These are phyloP conservation scores for Collybia sp. DNA, from an alignment of 768 basidiomycete species.

Conservation along the genomic window DNA sequence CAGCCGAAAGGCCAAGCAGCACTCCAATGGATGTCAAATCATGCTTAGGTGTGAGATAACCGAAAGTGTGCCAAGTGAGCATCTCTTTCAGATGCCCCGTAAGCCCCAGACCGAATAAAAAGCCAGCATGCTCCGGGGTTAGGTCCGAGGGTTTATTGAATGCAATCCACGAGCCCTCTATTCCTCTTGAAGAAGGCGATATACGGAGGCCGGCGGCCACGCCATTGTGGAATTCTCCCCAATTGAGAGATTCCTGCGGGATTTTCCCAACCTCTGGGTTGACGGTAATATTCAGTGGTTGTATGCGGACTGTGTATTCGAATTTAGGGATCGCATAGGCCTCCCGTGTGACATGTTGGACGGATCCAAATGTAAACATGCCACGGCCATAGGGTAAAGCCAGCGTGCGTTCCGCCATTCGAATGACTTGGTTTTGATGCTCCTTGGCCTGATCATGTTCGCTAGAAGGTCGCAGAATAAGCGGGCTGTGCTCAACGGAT, in stretches of 20 bases:
- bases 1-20: slow-evolving; percentile 88
- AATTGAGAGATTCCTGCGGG: slow-evolving; percentile 63
- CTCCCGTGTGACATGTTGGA: slow-evolving; percentile 70
- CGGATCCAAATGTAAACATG: slow-evolving; percentile 86
- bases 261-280: slow-evolving; percentile 72
- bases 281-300: slow-evolving; percentile 64
- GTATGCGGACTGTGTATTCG: slow-evolving; percentile 69
- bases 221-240: slow-evolving; percentile 99
- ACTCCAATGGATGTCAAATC: slow-evolving; percentile 93
- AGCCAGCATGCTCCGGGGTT: slow-evolving; percentile 94
- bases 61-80: slow-evolving; percentile 93
- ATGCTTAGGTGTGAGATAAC: slow-evolving; percentile 93
- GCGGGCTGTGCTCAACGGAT: too few species aligned
- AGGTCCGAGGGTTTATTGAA: slow-evolving; percentile 92
- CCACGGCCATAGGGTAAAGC: slow-evolving; percentile 87
- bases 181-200: slow-evolving; percentile 62
- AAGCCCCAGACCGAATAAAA: slow-evolving; percentile 87
- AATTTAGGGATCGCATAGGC: slow-evolving; percentile 77
- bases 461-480: slow-evolving; percentile 29
- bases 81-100: slow-evolving; percentile 88
- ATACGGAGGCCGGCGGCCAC: slow-evolving; percentile 89
- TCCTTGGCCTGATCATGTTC: slow-evolving; percentile 87
- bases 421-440: slow-evolving; percentile 75
- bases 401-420: slow-evolving; percentile 85
- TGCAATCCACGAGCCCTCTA: slow-evolving; percentile 94